Conservation (phyloP, 1,284 basidiomycete genomes). For the Cryptococcus depauperatus region DNA sequence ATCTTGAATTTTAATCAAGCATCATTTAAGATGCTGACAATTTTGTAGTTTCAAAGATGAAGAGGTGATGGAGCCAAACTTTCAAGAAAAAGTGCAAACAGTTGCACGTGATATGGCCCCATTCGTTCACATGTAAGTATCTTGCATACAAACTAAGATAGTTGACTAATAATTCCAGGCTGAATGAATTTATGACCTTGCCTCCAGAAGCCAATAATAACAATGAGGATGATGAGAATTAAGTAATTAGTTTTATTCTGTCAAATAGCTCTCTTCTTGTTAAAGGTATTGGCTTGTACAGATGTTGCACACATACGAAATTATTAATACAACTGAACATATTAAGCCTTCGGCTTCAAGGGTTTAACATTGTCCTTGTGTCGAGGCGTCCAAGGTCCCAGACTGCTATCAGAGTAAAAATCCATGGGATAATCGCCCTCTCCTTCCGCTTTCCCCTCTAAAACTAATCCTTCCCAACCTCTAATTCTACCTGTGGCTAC, state of each 20-base stretch:
- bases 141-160: background rate
- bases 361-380: too few relatives aligned
- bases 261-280: too few relatives aligned
- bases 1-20: background rate
- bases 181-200: conserved; percentile 59
- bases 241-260: background rate
- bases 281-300: background rate
- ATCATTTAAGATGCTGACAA: conserved; percentile 1
- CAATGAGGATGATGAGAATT: conserved; percentile 19
- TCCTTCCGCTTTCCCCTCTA: conserved; percentile 19
- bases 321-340: too few relatives aligned
- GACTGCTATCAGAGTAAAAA: conserved; percentile 61
- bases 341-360: too few relatives aligned
- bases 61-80: conserved; percentile 60
- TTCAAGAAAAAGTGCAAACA: conserved; percentile 56
- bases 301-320: background rate
- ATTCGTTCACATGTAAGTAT: conserved; percentile 69
- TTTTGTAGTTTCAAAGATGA: conserved; percentile 61
- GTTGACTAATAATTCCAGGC: conserved; percentile 42
- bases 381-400: conserved; percentile 46
- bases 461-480: conserved; percentile 42
- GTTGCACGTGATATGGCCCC: conserved; percentile 58
- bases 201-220: too few relatives aligned
- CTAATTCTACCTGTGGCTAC: conserved; percentile 68
- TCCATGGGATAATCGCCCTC: conserved; percentile 78